Evolutionary conservation across 148 eudicot species (phyloP).

Genomic region (Camellia japonica): DNA sequence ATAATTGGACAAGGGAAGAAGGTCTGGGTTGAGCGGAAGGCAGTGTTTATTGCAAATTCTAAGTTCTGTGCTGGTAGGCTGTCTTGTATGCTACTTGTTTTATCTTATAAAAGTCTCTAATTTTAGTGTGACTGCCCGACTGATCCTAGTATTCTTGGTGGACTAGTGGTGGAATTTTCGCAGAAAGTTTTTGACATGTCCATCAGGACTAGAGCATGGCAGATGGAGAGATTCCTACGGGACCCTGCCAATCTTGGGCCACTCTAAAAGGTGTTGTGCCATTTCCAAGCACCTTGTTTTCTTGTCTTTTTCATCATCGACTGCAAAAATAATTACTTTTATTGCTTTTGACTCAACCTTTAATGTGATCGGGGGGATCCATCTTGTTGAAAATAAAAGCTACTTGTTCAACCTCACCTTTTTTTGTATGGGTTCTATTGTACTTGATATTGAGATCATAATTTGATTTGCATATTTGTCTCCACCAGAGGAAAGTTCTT

Average conservation of each 20-base stretch:
- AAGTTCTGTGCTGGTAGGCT: background rate
- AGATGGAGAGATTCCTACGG: slow-evolving; percentile 88
- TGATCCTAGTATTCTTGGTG: slow-evolving; percentile 84
- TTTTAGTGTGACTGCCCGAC: slow-evolving; percentile 35
- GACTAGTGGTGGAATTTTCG: slow-evolving; percentile 70
- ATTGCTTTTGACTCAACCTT: background rate
- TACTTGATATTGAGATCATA: background rate
- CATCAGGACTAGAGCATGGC: slow-evolving; percentile 80
- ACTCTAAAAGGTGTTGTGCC: slow-evolving; percentile 14
- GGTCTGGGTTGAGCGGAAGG: slow-evolving; percentile 82
- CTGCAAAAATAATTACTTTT: background rate
- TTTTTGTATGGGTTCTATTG: background rate
- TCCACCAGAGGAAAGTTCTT: background rate
- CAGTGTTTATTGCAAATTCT: slow-evolving; percentile 9
- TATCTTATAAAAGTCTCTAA: background rate
- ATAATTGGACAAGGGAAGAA: slow-evolving; percentile 77
- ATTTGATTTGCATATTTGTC: background rate
- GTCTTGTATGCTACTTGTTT: background rate
- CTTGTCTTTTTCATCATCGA: background rate
- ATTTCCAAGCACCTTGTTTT: background rate
- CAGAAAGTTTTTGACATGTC: slow-evolving; percentile 87
- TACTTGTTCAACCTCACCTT: background rate
- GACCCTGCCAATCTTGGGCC: slow-evolving; percentile 47
- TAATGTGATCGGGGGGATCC: background rate
- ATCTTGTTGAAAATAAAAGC: slow-evolving; percentile 8